Base-by-base conservation (phyloP, 129 eudicot genomes). In the Flaveria sonorensis region DNA sequence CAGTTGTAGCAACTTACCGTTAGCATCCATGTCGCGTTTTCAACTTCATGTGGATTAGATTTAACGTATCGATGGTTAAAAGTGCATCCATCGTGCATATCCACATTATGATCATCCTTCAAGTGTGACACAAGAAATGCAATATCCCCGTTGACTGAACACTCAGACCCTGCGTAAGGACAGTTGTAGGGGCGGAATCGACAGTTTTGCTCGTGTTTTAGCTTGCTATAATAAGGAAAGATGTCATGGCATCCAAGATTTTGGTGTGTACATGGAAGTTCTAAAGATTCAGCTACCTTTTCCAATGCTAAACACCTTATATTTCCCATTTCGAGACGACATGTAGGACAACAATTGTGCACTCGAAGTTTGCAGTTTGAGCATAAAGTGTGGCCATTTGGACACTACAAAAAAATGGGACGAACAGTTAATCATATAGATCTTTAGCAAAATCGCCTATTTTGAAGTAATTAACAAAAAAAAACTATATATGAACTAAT, bases 231-330 rank as follows among this genome's bases (percentile, higher is more conserved):
- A 86, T 87, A 90, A 13, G 92, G 90, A 59, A 87, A 93, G 63
- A 90, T 88, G 70, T 88, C 95, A 7, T 87, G 85, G 72, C 98
- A 93, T 15, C 98, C 98, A 23, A 86, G 82, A 77, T 67, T 80
- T 68, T 87, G 91, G 74, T 88, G 87, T 85, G 83, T 76, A 84
- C 98, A 93, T 55, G 92, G 92, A 20, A 93, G 85, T 63, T 93
- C 96, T 76, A 93, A 77, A 3, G 95, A 88, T 64, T 88, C 96
- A 0, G 94, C 98, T 73, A 93, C 92, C 77, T 85, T 93, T 80
- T 93, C 96, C 87, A 93, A 84, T 6, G 98, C 96, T 78, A 92
- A 87, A 76, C 98, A 89, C 80, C 98, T 80, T 40, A 92, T 90
- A 76, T 92, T 86, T 3, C 98, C 94, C 67, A 92, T 90, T 39